A percentile compares a stretch with the other conserved stretches of the same genome.
phyloP scores from a whole-genome alignment of 345 rosid genomes.

The Carallia pectinifolia region DNA sequence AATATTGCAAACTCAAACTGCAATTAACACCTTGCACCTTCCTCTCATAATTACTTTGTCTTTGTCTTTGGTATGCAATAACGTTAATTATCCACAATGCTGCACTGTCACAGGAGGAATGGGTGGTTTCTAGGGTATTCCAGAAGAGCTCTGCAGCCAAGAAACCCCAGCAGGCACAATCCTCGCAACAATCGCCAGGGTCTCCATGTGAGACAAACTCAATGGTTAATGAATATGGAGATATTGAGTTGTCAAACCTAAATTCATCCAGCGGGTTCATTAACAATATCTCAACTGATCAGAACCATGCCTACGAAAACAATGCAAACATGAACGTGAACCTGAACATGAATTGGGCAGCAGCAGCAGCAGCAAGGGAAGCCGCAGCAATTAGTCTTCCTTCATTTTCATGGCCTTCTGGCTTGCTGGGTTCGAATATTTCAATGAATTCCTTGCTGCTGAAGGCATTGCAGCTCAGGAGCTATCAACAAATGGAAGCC shows the following conservation, averaged over 20 bases:
- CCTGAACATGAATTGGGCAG: slow-evolving; percentile 30
- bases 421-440: slow-evolving; percentile 55
- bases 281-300: slow-evolving; percentile 2
- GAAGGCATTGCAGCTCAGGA: slow-evolving; percentile 78
- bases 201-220: slow-evolving; percentile 81
- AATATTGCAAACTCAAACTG: no score
- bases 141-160: slow-evolving; percentile 59
- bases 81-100: not conserved
- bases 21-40: not conserved
- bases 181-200: slow-evolving; percentile 64
- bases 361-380: slow-evolving; percentile 18
- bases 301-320: slow-evolving; percentile 15
- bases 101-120: slow-evolving; percentile 61
- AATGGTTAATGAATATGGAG: slow-evolving; percentile 65
- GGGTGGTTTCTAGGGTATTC: slow-evolving; percentile 90
- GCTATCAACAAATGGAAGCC: slow-evolving; percentile 51
- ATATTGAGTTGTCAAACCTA: slow-evolving; percentile 58
- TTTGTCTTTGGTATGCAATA: not conserved
- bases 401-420: slow-evolving; percentile 54
- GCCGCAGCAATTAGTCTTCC: slow-evolving; percentile 27
- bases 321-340: slow-evolving; percentile 35
- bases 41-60: not conserved
- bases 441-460: slow-evolving; percentile 79
- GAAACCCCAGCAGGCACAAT: slow-evolving; percentile 53
- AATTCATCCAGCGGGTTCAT: slow-evolving; percentile 21